Evolutionary conservation across 108 stramenopile species (phyloP).

Genomic region (Discostella pseudostelligera): DNA sequence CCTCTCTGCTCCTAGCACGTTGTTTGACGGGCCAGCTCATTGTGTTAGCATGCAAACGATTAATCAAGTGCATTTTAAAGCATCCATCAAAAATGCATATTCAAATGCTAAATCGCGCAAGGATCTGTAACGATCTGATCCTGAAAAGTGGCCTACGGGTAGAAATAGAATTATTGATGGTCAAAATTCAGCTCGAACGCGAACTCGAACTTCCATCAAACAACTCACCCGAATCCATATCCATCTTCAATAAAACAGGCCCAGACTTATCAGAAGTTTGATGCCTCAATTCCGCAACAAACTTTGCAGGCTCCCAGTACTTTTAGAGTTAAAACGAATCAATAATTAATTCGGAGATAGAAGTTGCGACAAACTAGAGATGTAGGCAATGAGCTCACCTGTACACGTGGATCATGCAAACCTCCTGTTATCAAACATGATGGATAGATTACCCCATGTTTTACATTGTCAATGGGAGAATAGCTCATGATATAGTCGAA

Average conservation of each 20-base stretch:
- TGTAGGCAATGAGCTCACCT: slow-evolving; percentile 23
- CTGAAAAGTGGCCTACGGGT: slow-evolving; percentile 89
- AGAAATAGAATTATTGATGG: no score
- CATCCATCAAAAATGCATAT: slow-evolving; percentile 86
- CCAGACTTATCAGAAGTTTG: slow-evolving; percentile 30
- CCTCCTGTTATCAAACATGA: slow-evolving; percentile 89
- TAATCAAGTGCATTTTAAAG: slow-evolving; percentile 46
- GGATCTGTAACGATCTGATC: slow-evolving; percentile 93
- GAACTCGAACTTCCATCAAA: no score
- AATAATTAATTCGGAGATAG: no score
- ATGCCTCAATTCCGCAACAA: slow-evolving; percentile 58
- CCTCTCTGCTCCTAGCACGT: no score
- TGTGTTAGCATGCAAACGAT: background rate
- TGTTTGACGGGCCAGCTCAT: no score
- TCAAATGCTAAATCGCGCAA: slow-evolving; percentile 87
- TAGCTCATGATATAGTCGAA: slow-evolving; percentile 80
- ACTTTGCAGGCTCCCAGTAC: slow-evolving; percentile 77
- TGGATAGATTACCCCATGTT: slow-evolving; percentile 71
- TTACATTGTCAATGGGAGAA: slow-evolving; percentile 89
- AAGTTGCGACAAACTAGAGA: background rate
- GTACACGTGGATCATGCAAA: slow-evolving; percentile 91
- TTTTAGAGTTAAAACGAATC: no score
- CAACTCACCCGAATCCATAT: slow-evolving; percentile 74
- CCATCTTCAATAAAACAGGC: slow-evolving; percentile 68
- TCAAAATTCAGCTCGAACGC: no score